Base-by-base conservation (phyloP, 257 asterid genomes). In the Linderniella brevidens region DNA sequence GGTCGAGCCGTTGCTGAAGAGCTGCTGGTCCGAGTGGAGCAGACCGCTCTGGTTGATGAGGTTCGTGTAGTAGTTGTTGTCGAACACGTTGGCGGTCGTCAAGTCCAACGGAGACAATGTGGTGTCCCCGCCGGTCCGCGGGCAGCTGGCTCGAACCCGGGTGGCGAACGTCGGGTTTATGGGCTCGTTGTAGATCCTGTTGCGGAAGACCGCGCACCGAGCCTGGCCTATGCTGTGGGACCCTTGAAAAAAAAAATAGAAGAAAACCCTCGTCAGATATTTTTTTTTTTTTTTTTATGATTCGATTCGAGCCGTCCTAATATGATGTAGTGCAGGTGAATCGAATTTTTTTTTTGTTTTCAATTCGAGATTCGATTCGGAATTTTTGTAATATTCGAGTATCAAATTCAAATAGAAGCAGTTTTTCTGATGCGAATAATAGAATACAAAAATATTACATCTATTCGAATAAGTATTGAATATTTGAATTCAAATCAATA, bases 171-270 rank as follows among this genome's bases (percentile, higher is more conserved):
- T 17, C 0, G 76, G 59, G 47, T 74, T 59, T 50, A 83, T 79
- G 62, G 82, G 62, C 0, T 72, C 94, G 17, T 74, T 83, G 77
- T 79, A 60, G 11, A 82, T 49, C 20, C 68, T 86, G 38, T 29
- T 1, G 19, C 94, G 44, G 61, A 82, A 82, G 1, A 53, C 40
- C 19, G 48, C 0, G 53, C 94, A 82, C 37, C 58, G 63, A 0
- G 94, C 82, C n/a, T 55, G 61, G 9, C 94, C 94, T 17, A 82
- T 54, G 17, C 88, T 60, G 67, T 82, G 94, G 46, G 66, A 56
- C 0, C 94, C 92, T 12, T 85, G 10, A 6, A 25, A 49, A 44
- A 4, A 16, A 12, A 12, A 5, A 5, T 42, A 5, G 47, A 17
- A 13, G 47, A 6, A n/a, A n/a, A n/a, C n/a, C n/a, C n/a, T n/a